These are phyloP conservation scores for Lactarius pseudohatsudake DNA, from an alignment of 768 basidiomycete species.

Conservation along the genomic window DNA sequence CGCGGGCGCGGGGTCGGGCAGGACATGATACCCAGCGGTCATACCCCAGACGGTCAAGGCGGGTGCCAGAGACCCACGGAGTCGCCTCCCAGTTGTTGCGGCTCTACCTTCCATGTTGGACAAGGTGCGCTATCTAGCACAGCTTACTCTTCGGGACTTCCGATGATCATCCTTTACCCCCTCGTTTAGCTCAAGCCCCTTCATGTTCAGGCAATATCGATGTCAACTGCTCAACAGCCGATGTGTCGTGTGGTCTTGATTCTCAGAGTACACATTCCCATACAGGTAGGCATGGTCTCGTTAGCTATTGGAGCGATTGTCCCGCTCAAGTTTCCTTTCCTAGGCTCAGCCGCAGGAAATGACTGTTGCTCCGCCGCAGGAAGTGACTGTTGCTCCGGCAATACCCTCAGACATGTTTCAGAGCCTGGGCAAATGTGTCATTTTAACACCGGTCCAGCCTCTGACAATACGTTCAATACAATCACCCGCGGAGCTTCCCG, in stretches of 20 bases:
- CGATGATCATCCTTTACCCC: not conserved
- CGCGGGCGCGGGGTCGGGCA: slow-evolving; percentile 2
- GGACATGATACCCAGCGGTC: slow-evolving; percentile 4
- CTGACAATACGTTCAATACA: not conserved
- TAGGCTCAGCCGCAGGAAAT: not conserved
- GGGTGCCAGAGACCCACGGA: slow-evolving; percentile 18
- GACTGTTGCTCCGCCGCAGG: not conserved
- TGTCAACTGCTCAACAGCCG: not conserved
- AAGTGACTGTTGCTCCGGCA: not conserved
- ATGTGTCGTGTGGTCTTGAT: not conserved
- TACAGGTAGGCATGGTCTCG: not conserved
- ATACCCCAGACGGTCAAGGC: slow-evolving; percentile 20
- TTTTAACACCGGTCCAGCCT: not conserved
- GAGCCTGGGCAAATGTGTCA: not conserved
- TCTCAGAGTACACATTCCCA: not conserved
- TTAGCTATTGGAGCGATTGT: not conserved
- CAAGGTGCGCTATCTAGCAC: not conserved
- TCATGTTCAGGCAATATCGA: slow-evolving; percentile 1
- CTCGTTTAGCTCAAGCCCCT: not conserved
- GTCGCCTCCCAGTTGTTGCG: too few relatives aligned
- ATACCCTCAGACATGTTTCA: not conserved
- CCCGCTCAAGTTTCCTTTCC: not conserved
- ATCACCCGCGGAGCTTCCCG: not conserved
- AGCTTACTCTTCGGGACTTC: not conserved
- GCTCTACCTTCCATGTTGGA: not conserved